Conservation (phyloP, 345 rosid genomes). For the Citrus medica region DNA sequence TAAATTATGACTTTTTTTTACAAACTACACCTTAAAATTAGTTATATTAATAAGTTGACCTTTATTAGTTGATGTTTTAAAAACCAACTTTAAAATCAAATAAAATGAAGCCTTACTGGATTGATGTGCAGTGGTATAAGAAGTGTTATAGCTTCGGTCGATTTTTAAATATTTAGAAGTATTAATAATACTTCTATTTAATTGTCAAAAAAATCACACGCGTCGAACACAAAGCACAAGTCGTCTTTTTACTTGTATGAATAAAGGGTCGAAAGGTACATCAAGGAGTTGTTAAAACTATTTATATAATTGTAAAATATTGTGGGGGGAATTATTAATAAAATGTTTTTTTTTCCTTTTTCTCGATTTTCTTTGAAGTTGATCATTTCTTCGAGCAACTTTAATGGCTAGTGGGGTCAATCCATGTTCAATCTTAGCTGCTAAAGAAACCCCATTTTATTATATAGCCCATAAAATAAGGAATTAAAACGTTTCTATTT, state of each 20-base stretch:
- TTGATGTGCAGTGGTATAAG: no score
- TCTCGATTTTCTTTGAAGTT: not conserved
- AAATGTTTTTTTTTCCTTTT: not conserved
- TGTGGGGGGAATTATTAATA: not conserved
- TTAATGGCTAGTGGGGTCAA: constrained; percentile 13
- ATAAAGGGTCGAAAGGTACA: no score
- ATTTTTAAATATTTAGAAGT: no score
- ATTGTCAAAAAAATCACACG: not conserved
- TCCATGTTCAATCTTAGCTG: not conserved
- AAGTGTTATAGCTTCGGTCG: no score
- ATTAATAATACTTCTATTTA: no score
- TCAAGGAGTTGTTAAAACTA: not conserved
- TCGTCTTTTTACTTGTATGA: not conserved
- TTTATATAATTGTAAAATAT: no score
- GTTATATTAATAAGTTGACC: no score
- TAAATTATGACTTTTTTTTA: no score
- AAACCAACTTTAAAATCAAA: no score
- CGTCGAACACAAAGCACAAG: not conserved
- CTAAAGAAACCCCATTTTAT: not conserved
- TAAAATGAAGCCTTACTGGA: no score
- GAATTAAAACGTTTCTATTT: not conserved
- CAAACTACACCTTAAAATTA: no score
- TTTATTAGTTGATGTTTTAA: no score
- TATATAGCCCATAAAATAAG: not conserved
- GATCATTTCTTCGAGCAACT: constrained; percentile 14